Conservation (phyloP, 495 filamentous ascomycete species). For the Penicillium subrubescens region DNA sequence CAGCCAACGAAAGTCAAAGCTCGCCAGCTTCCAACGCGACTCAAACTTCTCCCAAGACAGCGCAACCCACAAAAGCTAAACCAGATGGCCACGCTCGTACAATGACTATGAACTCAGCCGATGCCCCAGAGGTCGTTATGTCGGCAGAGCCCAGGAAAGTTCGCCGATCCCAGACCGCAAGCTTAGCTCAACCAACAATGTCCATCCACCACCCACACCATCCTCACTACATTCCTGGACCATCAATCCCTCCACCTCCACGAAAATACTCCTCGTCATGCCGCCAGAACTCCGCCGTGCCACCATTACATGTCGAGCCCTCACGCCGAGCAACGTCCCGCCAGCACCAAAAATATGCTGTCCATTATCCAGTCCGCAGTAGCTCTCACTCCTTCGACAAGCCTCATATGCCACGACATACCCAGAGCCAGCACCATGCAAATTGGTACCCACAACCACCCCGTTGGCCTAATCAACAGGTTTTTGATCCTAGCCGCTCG, state of each 20-base stretch:
- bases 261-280: constrained; percentile 24
- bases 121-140: constrained; percentile 45
- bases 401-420: constrained; percentile 28
- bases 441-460: constrained; percentile 23
- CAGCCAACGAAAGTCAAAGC: background rate
- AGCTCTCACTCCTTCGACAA: constrained; percentile 35
- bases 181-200: constrained; percentile 9
- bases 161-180: constrained; percentile 35
- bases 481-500: constrained; percentile 26
- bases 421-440: constrained; percentile 33
- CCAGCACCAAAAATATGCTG: constrained; percentile 2
- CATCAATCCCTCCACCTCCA: constrained; percentile 6
- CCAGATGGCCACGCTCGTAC: constrained; percentile 26
- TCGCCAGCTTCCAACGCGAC: constrained; percentile 2
- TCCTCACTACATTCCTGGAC: constrained; percentile 27
- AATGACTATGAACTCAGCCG: constrained; percentile 43
- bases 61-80: background rate
- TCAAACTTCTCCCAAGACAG: constrained; percentile 1
- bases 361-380: constrained; percentile 21
- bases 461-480: constrained; percentile 23
- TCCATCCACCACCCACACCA: constrained; percentile 36
- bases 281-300: constrained; percentile 11
- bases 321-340: constrained; percentile 15
- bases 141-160: constrained; percentile 30
- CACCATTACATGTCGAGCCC: constrained; percentile 9